Base-by-base conservation (phyloP, 495 filamentous ascomycete genomes). In the Aspergillus funiculosus region DNA sequence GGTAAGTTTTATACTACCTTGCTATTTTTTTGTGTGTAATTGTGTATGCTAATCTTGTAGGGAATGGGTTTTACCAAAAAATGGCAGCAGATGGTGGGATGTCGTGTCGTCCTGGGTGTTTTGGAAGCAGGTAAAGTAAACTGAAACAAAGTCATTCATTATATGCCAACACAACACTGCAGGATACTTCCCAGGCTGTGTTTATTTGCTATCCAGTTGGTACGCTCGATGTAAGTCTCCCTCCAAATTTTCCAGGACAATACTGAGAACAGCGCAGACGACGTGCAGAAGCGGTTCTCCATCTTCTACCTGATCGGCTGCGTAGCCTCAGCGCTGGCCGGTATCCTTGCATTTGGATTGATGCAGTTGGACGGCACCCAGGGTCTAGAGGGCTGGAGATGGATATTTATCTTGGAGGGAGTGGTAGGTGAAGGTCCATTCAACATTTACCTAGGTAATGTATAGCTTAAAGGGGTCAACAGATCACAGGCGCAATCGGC, bases 371-470 rank as follows among this genome's bases (percentile, higher is more conserved):
- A 66, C 10, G 76, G 76, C 4, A 53, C 62, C 0, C 59, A 64
- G 11, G 71, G 68, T 0, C 53, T 77, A 4, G 58, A 51, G 14
- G 82, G 82, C 19, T 85, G 82, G 82, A 59, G 76, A 32, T 82
- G 79, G 79, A 78, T 78, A 26, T 81, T 83, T 58, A 78, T 82
- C 53, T 71, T 82, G 13, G 76, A 83, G 47, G 77, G 77, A 24
- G 59, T 78, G 50, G 62, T 67, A 59, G 11, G 56, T 54, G 14
- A 8, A 9, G 5, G 5, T 5, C 1, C 36, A 17, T 22, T 25
- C 4, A 4, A n/a, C 9, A 29, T 9, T n/a, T 1, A 27, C 25
- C 9, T 29, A 25, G 27, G 11, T 43, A 17, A 3, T 9, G 14
- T 28, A 10, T 15, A 35, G n/a, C 39, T 32, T 9, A 14, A 17